Percentiles rank a stretch among this genome's conserved stretches.
Conservation (phyloP, 441 rosid species). For the Aquilaria agallochum region DNA sequence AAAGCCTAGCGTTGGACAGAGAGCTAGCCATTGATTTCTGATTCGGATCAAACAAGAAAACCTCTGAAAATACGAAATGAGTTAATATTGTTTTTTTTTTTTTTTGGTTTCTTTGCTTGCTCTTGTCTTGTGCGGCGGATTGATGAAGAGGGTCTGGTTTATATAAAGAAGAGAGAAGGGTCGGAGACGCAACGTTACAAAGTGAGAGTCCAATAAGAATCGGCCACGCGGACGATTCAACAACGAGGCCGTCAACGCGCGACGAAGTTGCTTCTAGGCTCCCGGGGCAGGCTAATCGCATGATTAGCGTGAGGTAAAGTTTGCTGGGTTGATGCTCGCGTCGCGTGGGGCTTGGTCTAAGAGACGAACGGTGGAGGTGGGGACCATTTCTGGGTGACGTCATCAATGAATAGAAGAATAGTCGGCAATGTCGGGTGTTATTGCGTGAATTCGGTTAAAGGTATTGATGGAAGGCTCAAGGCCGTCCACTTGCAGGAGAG, state of each 20-base stretch:
- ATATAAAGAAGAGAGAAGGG: slow-evolving; percentile 21
- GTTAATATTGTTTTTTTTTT: neutral
- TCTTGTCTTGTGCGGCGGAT: neutral
- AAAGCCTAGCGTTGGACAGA: slow-evolving; percentile 49
- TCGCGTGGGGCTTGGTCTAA: neutral
- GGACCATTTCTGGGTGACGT: neutral
- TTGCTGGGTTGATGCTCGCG: neutral
- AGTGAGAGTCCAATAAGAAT: neutral
- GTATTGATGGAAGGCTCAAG: neutral
- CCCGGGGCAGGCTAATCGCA: slow-evolving; percentile 10
- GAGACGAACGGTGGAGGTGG: slow-evolving; percentile 14
- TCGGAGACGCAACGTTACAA: neutral
- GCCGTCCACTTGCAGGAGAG: slow-evolving; percentile 2
- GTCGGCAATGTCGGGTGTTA: slow-evolving; percentile 8
- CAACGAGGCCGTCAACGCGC: slow-evolving; percentile 22
- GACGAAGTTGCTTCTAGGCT: neutral
- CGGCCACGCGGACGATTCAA: neutral
- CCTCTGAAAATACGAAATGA: too few relatives aligned
- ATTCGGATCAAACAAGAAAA: too few relatives aligned
- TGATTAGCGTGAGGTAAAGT: neutral
- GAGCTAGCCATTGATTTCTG: slow-evolving; percentile 58
- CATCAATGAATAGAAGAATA: neutral
- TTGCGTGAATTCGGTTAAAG: neutral
- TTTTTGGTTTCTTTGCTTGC: neutral
- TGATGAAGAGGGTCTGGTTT: slow-evolving; percentile 11